phyloP scores from a whole-genome alignment of 2,329 filamentous ascomycete species.

The Beauveria medogensis region DNA sequence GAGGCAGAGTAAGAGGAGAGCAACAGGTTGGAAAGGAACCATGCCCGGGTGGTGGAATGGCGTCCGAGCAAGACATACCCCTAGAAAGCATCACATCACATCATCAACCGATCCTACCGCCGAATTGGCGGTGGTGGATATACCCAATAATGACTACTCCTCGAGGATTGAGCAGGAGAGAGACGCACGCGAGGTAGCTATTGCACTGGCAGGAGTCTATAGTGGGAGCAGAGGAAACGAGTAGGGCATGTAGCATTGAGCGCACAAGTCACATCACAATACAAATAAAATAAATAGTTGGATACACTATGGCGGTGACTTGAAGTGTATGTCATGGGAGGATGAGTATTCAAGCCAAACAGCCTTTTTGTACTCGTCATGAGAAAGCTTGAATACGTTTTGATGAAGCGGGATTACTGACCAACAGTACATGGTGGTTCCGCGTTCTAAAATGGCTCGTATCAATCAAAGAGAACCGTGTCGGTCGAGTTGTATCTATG shows the following conservation, averaged over 20 bases:
- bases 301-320: neutral
- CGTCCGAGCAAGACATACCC: neutral
- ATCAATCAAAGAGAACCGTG: too few relatives aligned
- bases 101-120: constrained; percentile 2
- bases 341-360: neutral
- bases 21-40: neutral
- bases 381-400: too few relatives aligned
- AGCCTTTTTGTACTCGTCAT: too few relatives aligned
- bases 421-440: too few relatives aligned
- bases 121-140: constrained; percentile 6
- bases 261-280: constrained; percentile 10
- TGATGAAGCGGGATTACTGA: too few relatives aligned
- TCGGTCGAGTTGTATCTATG: too few relatives aligned
- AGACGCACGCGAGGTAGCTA: neutral
- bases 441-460: too few relatives aligned
- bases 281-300: constrained; percentile 7
- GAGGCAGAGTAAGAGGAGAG: neutral
- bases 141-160: constrained; percentile 8
- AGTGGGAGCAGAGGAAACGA: neutral
- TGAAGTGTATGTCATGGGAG: neutral
- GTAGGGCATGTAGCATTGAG: constrained; percentile 11
- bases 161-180: neutral
- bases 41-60: neutral
- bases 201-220: neutral
- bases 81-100: constrained; percentile 10